A percentile compares a stretch with the other conserved stretches of the same genome.
Conservation (phyloP, 1,139 yeast species). For the Magnusiomyces sp. region DNA sequence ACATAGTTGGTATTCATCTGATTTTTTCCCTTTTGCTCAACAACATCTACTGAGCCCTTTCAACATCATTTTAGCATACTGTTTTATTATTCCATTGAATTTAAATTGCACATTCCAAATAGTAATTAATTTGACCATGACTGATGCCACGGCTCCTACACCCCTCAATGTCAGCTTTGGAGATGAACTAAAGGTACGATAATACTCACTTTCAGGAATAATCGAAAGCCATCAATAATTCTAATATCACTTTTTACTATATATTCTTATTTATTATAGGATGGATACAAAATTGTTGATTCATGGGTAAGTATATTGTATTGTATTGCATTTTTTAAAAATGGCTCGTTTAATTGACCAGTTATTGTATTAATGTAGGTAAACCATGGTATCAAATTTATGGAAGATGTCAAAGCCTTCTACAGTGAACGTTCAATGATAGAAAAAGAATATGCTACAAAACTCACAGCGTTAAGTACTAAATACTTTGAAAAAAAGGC, state of each 20-base stretch:
- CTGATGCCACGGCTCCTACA: slow-evolving; percentile 23
- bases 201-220: slow-evolving; percentile 1
- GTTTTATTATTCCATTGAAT: no score
- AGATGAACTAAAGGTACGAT: slow-evolving; percentile 31
- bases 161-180: slow-evolving; percentile 30
- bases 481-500: slow-evolving; percentile 75
- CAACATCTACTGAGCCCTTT: no score
- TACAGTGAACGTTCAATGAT: slow-evolving; percentile 73
- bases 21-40: no score
- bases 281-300: slow-evolving; percentile 65
- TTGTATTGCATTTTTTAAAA: slow-evolving; percentile 3
- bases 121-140: slow-evolving; percentile 17
- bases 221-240: slow-evolving; percentile 4
- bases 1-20: no score
- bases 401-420: slow-evolving; percentile 70
- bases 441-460: slow-evolving; percentile 75
- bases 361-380: slow-evolving; percentile 27
- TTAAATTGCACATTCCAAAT: no score
- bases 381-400: slow-evolving; percentile 62
- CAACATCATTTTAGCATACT: no score
- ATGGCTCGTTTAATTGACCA: not conserved
- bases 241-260: not conserved
- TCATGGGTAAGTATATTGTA: slow-evolving; percentile 47
- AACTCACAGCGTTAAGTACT: slow-evolving; percentile 53
- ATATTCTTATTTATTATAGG: slow-evolving; percentile 51